Evolutionary conservation across 2,329 filamentous ascomycete species (phyloP), one percentile per base, ranked within the genome.

Genomic region (Leptoxyphium fumago): DNA sequence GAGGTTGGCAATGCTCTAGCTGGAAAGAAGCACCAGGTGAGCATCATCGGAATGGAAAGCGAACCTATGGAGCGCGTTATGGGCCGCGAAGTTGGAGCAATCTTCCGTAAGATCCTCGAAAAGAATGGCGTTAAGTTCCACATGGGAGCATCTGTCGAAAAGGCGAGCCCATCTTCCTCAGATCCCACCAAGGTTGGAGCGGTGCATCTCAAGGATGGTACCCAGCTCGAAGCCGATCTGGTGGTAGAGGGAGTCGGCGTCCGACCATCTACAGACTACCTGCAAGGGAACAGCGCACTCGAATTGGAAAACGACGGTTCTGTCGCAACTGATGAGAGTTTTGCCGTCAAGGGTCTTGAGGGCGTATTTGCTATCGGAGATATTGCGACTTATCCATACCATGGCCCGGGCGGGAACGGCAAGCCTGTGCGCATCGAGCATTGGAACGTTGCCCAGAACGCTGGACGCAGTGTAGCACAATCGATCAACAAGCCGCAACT

Each of bases 361-460:
- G 82, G 89, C 51, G 87, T 95, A 42, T 98, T 84, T 59, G 91
- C 91, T 11, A 78, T 98, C 48, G 89, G 89, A 43, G 91, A 98
- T 61, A 96, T 98, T 49, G 88, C 91, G 10, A 88, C 84, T 0
- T 95, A 86, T 63, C 91, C 91, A 0, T 98, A 98, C 68, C 75
- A 85, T 61, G 91, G 91, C 1, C 91, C 91, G 0, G 87, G 84
- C 18, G 82, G 85, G 21, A 73, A 82, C 13, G 85, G 84, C 49
- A 72, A 72, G 39, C 72, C 74, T 14, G 77, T 82, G 1, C 81
- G 91, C 50, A 95, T 96, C 58, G 91, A 98, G 70, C 91, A 98
- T 62, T 98, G 91, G 91, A 89, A 95, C 64, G 91, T 98, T 2
- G 91, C 91, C 4, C 91, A 96, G 59, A 95, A 96, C 57, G 73